These are phyloP conservation scores for Sclerospora graminicola DNA, from an alignment of 352 stramenopile species.

Conservation along the genomic window DNA sequence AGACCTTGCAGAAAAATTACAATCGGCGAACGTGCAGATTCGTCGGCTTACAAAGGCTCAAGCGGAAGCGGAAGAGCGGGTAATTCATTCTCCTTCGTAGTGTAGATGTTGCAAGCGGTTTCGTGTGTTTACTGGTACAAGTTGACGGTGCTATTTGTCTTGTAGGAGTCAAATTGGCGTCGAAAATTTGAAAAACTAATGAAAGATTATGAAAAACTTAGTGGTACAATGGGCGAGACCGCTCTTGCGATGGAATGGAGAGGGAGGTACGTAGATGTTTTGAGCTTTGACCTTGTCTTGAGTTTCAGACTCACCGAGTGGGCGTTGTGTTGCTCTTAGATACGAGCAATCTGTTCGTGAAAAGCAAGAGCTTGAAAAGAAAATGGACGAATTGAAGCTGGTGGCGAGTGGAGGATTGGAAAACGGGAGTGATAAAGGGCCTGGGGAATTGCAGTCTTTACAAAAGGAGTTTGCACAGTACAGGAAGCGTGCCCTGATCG, in stretches of 20 bases:
- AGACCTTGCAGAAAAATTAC: conserved; percentile 57
- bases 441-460: conserved; percentile 50
- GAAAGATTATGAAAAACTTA: conserved; percentile 83
- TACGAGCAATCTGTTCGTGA: conserved; percentile 69
- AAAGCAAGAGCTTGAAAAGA: conserved; percentile 69
- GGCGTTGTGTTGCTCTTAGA: conserved; percentile 11
- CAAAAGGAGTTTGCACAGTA: conserved; percentile 77
- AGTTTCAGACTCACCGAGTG: background rate
- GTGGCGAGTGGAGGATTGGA: conserved; percentile 25
- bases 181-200: conserved; percentile 80
- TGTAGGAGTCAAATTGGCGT: conserved; percentile 64
- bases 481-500: conserved; percentile 62
- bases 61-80: conserved; percentile 61
- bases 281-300: background rate
- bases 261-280: conserved; percentile 31
- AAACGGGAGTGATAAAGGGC: conserved; percentile 13
- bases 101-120: background rate
- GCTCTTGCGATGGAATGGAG: conserved; percentile 79
- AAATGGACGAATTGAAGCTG: conserved; percentile 53
- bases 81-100: conserved; percentile 12
- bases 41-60: conserved; percentile 69
- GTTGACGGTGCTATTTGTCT: too few species aligned
- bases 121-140: too few species aligned
- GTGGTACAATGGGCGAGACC: conserved; percentile 77
- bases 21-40: conserved; percentile 62